phyloP scores from a whole-genome alignment of 192 early-diverging fungal species.

The Fimicolochytrium jonesii region DNA sequence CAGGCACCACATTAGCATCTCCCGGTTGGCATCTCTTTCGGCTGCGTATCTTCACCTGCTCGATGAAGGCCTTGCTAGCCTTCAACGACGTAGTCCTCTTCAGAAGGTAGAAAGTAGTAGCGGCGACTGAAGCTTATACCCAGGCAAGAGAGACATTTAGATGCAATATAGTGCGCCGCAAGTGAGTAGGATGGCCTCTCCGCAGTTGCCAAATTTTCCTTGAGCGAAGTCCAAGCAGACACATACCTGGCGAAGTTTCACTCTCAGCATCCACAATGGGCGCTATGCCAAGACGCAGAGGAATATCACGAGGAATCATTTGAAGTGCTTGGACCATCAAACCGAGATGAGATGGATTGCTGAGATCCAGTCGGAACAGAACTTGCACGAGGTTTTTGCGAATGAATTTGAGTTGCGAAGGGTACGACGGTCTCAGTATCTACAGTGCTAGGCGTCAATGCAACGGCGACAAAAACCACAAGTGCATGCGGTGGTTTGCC shows the following conservation, averaged over 20 bases:
- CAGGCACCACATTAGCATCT: too few species aligned
- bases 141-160: too few species aligned
- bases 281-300: conserved; percentile 82
- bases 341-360: conserved; percentile 47
- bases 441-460: conserved; percentile 6
- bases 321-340: conserved; percentile 58
- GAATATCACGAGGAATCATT: conserved; percentile 63
- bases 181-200: not conserved
- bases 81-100: not conserved
- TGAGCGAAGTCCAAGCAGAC: not conserved
- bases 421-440: conserved; percentile 58
- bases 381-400: conserved; percentile 74
- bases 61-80: conserved; percentile 2
- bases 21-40: too few species aligned
- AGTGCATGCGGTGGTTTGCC: too few species aligned
- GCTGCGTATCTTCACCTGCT: too few species aligned
- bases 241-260: conserved; percentile 2
- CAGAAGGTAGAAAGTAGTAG: conserved; percentile 4
- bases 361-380: conserved; percentile 73
- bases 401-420: conserved; percentile 70
- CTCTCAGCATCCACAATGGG: conserved; percentile 48
- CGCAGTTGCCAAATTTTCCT: not conserved
- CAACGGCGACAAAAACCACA: not conserved
- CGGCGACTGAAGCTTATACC: conserved; percentile 12
- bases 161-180: not conserved